Percentiles rank a stretch among this genome's conserved stretches.
These are phyloP conservation scores for Thalia dealbata DNA, from an alignment of 176 grass and related monocot species.

Conservation along the genomic window DNA sequence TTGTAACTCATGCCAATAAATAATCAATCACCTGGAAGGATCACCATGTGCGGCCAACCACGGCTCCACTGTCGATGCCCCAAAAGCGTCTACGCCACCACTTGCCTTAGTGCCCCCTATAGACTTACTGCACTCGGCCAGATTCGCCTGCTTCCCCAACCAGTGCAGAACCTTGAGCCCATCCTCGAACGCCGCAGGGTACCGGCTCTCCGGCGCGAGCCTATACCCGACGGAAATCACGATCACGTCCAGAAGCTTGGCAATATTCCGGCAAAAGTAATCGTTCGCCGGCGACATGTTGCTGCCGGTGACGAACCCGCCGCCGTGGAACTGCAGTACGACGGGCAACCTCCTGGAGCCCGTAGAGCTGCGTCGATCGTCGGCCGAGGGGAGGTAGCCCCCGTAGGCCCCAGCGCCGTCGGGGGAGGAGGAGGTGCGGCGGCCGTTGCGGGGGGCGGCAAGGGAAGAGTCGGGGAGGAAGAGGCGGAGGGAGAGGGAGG, in stretches of 20 bases:
- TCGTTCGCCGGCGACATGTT: constrained; percentile 61
- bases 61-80: constrained; percentile 56
- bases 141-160: constrained; percentile 75
- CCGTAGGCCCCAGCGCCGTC: constrained; percentile 25
- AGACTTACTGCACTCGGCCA: constrained; percentile 50
- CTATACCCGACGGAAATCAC: constrained; percentile 70
- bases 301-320: constrained; percentile 54
- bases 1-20: background rate
- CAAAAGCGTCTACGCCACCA: constrained; percentile 26
- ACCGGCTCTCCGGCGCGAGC: constrained; percentile 64
- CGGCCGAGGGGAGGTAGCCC: constrained; percentile 48
- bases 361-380: constrained; percentile 2
- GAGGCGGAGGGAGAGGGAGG: constrained; percentile 55
- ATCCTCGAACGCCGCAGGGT: constrained; percentile 66
- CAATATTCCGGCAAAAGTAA: constrained; percentile 56
- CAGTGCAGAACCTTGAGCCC: constrained; percentile 59
- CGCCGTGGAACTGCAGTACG: constrained; percentile 72
- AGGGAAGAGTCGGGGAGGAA: constrained; percentile 39
- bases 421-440: constrained; percentile 3
- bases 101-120: constrained; percentile 14
- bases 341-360: constrained; percentile 46
- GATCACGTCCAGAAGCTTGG: constrained; percentile 59
- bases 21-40: constrained; percentile 54
- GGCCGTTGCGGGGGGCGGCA: background rate
- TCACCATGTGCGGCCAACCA: constrained; percentile 80